Base-by-base conservation (phyloP, 306 rosid species). In the Prunus persica region DNA sequence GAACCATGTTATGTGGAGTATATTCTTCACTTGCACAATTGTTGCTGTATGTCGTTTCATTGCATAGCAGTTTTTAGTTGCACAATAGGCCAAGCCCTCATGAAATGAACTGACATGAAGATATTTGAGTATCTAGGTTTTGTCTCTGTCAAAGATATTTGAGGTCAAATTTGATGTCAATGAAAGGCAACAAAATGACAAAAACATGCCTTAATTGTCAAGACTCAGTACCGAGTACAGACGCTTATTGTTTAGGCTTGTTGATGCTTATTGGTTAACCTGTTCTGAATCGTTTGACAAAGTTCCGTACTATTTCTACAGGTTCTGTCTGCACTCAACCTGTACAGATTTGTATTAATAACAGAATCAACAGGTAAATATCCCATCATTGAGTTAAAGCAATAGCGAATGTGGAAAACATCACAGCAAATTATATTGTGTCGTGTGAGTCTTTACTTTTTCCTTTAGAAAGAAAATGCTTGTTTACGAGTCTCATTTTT, bases 321-420 rank as follows among this genome's bases (percentile, higher is more conserved):
- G 97, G 91, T 90, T 82, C 86, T 88, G 63, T 86, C 97, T 43
- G 99, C 91, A 11, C 99, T 95, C 84, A 95, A 92, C 83, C 80
- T 95, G 28, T 91, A 95, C 93, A 83, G 97, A 77, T 92, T 86
- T 74, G 78, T 86, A 47, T 80, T 90, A 72, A 88, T 92, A 85
- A 88, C 93, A 61, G 97, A 95, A 87, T 86, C 91, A 52, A 71
- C 91, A 80, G 92, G 99, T 95, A 86, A 41, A 45, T 3, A 19
- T 56, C 2, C 11, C 25, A 20, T 54, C 43, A 2, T 13, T 46
- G 45, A 54, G 55, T 64, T 41, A 69, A 78, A 51, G 60, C 19
- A 65, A 69, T 73, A 51, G 60, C 19, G 51, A 11, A 30, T 12
- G 46, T 41, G 0, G 43, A 38, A 38, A 38, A 38, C 43, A 38